These are phyloP conservation scores for Hypoxylon sp. DNA, from an alignment of 2,329 filamentous ascomycete species.

Conservation along the genomic window DNA sequence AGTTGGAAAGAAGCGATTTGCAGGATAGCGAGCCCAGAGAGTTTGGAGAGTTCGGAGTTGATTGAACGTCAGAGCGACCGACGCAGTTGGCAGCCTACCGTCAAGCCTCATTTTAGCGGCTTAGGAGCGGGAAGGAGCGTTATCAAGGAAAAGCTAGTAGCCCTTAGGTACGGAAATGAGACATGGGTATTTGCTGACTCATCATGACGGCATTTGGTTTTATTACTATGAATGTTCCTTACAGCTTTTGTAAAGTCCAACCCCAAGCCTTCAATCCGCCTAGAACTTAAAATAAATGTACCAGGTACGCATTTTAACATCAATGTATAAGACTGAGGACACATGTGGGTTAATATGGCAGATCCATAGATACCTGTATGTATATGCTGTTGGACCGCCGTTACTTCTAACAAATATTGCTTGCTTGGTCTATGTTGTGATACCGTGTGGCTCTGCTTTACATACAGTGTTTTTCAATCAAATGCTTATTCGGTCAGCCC, in stretches of 20 bases:
- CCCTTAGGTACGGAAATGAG: background rate
- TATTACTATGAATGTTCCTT: background rate
- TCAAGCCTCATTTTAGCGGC: background rate
- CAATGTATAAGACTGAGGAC: too few relatives aligned
- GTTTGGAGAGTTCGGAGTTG: background rate
- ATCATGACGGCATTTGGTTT: conserved; percentile 38
- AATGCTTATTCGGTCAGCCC: conserved; percentile 14
- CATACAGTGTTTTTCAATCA: conserved; percentile 3
- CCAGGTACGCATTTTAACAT: too few relatives aligned
- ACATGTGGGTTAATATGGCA: too few relatives aligned
- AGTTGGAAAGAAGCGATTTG: conserved; percentile 4
- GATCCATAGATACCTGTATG: too few relatives aligned
- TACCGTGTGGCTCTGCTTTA: background rate
- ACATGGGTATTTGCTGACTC: conserved; percentile 20
- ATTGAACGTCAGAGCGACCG: background rate
- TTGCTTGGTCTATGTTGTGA: background rate
- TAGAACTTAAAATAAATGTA: background rate
- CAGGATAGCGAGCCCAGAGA: background rate
- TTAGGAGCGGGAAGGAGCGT: conserved; percentile 3
- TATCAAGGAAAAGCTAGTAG: background rate
- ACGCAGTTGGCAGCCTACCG: background rate
- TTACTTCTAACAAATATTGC: background rate
- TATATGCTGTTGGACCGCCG: background rate
- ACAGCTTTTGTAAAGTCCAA: background rate
- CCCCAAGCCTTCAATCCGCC: too few relatives aligned